Evolutionary conservation across 805 yeast genomes (phyloP).

Genomic region (Jamesozyma rosinii): DNA sequence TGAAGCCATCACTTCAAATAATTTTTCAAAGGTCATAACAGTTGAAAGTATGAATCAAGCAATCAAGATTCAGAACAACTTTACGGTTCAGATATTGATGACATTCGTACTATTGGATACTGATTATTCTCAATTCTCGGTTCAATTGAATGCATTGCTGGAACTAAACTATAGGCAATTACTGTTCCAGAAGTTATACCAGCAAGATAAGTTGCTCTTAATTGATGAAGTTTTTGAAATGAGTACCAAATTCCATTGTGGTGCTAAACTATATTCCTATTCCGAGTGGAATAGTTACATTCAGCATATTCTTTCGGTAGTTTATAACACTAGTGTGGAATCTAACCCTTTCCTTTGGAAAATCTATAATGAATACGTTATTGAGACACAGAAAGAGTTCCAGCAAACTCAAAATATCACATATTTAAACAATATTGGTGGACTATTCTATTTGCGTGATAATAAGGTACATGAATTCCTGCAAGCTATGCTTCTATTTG

Average conservation of each 20-base stretch:
- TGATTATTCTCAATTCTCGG: conserved; percentile 23
- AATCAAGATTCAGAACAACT: conserved; percentile 24
- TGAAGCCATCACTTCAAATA: conserved; percentile 19
- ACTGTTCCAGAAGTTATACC: conserved; percentile 19
- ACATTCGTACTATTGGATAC: conserved; percentile 33
- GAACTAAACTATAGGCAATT: conserved; percentile 22
- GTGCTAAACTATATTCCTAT: conserved; percentile 20
- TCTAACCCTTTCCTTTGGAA: conserved; percentile 16
- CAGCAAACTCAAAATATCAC: conserved; percentile 3
- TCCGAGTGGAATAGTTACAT: conserved; percentile 17
- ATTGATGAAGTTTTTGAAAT: conserved; percentile 13
- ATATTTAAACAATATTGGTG: conserved; percentile 14
- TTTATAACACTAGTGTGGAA: conserved; percentile 10
- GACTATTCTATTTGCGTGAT: conserved; percentile 16
- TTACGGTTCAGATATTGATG: conserved; percentile 29
- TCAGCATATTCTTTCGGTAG: conserved; percentile 8
- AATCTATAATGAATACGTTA: conserved; percentile 14
- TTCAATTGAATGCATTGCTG: conserved; percentile 17
- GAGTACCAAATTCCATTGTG: conserved; percentile 19
- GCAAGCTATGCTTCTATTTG: conserved; percentile 20
- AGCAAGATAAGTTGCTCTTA: conserved; percentile 17
- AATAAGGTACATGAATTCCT: conserved; percentile 21
- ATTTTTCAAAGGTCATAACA: conserved; percentile 16
- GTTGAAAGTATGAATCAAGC: conserved; percentile 25
- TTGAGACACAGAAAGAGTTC: conserved; percentile 4